phyloP scores from a whole-genome alignment of 495 filamentous ascomycete genomes.

The Xylaria bambusicola region DNA sequence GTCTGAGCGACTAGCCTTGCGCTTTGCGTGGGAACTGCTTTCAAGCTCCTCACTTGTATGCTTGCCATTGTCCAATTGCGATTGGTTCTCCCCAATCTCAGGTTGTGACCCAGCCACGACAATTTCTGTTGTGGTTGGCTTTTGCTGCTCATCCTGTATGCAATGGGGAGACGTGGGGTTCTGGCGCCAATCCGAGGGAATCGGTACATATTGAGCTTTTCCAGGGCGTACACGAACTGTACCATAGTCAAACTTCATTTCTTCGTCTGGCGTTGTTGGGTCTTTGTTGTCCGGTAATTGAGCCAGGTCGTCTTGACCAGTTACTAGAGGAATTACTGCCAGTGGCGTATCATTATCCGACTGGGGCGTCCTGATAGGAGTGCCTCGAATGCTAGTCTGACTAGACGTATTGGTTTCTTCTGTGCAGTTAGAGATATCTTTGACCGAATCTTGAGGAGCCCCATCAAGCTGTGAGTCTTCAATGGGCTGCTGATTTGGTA shows the following conservation, averaged over 20 bases:
- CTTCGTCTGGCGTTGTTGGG: neutral
- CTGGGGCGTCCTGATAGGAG: neutral
- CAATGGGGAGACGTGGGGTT: neutral
- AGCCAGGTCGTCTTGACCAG: neutral
- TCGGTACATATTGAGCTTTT: neutral
- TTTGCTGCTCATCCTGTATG: too few species aligned
- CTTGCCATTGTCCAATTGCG: neutral
- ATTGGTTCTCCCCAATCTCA: neutral
- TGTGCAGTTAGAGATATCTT: neutral
- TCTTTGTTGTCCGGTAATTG: neutral
- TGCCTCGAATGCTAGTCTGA: neutral
- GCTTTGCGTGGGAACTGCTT: neutral
- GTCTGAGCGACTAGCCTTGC: neutral
- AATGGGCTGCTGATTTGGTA: neutral
- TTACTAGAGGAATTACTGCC: neutral
- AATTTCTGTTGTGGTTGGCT: neutral
- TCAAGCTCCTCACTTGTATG: neutral
- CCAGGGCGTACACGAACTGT: constrained; percentile 9
- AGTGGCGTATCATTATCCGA: neutral
- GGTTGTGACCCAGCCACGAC: neutral
- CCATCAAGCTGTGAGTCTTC: neutral
- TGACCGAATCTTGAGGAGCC: neutral
- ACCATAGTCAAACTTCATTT: constrained; percentile 8
- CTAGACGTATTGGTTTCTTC: neutral
- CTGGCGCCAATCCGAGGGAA: constrained; percentile 1